phyloP scores from a whole-genome alignment of 768 basidiomycete species.

The Glaciozyma martinii region DNA sequence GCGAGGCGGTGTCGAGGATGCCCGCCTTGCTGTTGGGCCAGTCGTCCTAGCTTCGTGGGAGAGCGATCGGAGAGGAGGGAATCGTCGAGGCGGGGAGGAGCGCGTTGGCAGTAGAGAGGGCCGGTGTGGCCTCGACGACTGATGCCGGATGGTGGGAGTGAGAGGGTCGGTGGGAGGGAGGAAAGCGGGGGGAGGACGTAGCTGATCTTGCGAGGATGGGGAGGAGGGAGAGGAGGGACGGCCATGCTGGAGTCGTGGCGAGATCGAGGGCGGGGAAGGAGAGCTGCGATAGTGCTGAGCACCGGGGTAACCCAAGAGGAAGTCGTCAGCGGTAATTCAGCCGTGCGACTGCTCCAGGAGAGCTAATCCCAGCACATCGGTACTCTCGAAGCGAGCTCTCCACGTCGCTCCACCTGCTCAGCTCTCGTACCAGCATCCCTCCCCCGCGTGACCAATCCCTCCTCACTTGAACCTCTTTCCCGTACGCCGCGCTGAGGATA shows the following conservation, averaged over 20 bases:
- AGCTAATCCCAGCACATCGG: too few relatives aligned
- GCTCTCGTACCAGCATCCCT: background rate
- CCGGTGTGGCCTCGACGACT: constrained; percentile 3
- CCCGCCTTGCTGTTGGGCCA: background rate
- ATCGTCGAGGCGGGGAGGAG: background rate
- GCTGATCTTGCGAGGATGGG: constrained; percentile 18
- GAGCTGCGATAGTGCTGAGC: background rate
- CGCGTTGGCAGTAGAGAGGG: constrained; percentile 10
- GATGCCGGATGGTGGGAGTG: constrained; percentile 13
- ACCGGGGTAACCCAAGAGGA: background rate
- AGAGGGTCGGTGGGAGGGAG: constrained; percentile 18
- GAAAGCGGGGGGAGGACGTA: constrained; percentile 25
- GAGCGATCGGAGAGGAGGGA: constrained; percentile 4
- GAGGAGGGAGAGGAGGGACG: constrained; percentile 10
- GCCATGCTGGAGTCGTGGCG: constrained; percentile 1
- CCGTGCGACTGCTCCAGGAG: too few relatives aligned
- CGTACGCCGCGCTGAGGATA: background rate
- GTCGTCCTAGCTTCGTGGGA: constrained; percentile 1
- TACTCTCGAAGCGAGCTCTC: background rate
- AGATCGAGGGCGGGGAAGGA: too few relatives aligned
- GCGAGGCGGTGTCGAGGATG: constrained; percentile 31
- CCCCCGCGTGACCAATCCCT: background rate
- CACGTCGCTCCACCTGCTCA: too few relatives aligned
- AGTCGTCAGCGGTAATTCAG: too few relatives aligned
- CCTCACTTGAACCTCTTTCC: background rate